Base-by-base conservation (phyloP, 441 rosid genomes). In the Viola pubescens region DNA sequence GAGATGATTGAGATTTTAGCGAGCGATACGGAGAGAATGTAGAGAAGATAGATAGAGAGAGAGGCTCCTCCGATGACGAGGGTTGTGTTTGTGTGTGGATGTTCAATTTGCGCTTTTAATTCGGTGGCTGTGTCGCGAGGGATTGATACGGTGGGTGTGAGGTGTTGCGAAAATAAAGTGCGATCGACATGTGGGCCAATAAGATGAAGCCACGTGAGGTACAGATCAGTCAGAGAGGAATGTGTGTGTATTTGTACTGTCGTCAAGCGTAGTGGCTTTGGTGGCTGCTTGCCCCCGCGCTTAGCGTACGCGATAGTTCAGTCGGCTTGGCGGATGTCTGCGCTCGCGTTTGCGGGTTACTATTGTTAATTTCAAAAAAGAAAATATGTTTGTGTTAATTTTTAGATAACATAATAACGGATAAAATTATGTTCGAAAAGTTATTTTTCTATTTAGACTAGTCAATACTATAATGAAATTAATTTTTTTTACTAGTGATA, bases 131-230 rank as follows among this genome's bases (percentile, higher is more conserved):
- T 12, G 34, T 16, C 4, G 13, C 44, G 54, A 5, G 54, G 60
- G 70, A 45, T 2, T 48, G 54, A 48, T 76, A 54, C 6, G 48
- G 49, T 55, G 70, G 0, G 34, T 13, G 0, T n/a, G 16, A 49
- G 26, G 48, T 54, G 63, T 54, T 26, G 3, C 54, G 50, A 41
- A 14, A 13, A 37, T 60, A 14, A 48, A 45, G 65, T 59, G 58
- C 56, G 58, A 69, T 48, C 37, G 59, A 37, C 8, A 10, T 4
- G 9, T 11, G 16, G 12, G 13, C 68, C 57, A 66, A 67, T 73
- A 19, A 4, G 0, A 37, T 50, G 19, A 37, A 6, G 62, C 70
- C 81, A 73, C 76, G 78, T 77, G 58, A 7, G 37, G 9, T 9
- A 37, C 13, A 40, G 62, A 10, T 58, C 7, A 49, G 55, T 14